These are phyloP conservation scores for Dillenia suffruticosa DNA, from an alignment of 164 flowering plant genomes.

Conservation along the genomic window DNA sequence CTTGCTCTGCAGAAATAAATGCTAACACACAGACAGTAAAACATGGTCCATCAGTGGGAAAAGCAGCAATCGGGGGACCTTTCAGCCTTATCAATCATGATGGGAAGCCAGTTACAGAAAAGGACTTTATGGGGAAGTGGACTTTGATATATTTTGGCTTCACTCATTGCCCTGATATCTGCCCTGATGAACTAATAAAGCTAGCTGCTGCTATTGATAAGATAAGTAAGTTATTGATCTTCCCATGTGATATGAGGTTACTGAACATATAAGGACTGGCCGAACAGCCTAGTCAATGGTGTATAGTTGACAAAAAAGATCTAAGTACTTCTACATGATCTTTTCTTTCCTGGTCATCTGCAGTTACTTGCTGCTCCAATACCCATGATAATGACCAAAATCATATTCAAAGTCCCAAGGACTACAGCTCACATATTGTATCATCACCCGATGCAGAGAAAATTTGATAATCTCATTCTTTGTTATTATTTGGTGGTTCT, in stretches of 20 bases:
- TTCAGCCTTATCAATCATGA: constrained; percentile 78
- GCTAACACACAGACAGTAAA: constrained; percentile 54
- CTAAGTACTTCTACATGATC: too few relatives aligned
- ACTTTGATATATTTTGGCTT: constrained; percentile 90
- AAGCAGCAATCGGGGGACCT: constrained; percentile 93
- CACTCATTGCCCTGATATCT: constrained; percentile 97
- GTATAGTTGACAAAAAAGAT: too few relatives aligned
- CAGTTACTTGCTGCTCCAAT: too few relatives aligned
- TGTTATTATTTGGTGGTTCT: too few relatives aligned
- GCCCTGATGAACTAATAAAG: constrained; percentile 90
- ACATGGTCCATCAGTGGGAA: constrained; percentile 86
- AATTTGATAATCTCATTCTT: too few relatives aligned
- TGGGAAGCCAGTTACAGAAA: constrained; percentile 75
- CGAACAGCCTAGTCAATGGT: too few relatives aligned
- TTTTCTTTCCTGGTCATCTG: too few relatives aligned
- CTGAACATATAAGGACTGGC: too few relatives aligned
- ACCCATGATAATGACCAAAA: too few relatives aligned
- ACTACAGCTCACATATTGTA: too few relatives aligned
- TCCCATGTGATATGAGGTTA: not conserved
- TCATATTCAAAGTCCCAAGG: too few relatives aligned
- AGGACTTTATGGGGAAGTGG: constrained; percentile 79
- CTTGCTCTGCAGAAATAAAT: constrained; percentile 47
- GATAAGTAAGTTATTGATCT: constrained; percentile 62
- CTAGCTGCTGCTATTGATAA: constrained; percentile 85
- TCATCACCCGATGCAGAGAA: too few relatives aligned